A percentile compares a stretch with the other conserved stretches of the same genome.
phyloP scores from a whole-genome alignment of 2,329 filamentous ascomycete genomes.

The Aspergillus brasiliensis region DNA sequence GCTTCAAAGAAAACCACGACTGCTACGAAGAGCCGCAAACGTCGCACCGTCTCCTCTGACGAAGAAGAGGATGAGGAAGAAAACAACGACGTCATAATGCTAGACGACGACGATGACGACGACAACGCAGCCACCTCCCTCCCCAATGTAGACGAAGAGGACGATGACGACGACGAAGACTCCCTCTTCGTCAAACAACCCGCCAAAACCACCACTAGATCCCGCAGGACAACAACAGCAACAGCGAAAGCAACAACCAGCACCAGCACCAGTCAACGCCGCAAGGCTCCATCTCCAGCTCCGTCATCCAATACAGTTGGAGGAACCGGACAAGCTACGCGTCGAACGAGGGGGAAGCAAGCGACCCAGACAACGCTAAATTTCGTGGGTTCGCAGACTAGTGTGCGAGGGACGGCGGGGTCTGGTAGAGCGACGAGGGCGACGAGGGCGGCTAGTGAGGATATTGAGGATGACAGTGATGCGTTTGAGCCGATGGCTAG shows the following conservation, averaged over 20 bases:
- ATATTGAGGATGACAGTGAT: slow-evolving; percentile 48
- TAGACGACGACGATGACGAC: slow-evolving; percentile 37
- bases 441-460: slow-evolving; percentile 42
- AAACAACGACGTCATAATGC: slow-evolving; percentile 43
- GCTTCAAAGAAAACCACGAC: slow-evolving; percentile 27
- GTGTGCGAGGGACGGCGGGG: slow-evolving; percentile 27
- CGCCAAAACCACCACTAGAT: slow-evolving; percentile 17
- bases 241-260: slow-evolving; percentile 23
- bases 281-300: slow-evolving; percentile 34
- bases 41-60: slow-evolving; percentile 33
- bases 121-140: slow-evolving; percentile 32
- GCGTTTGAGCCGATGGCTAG: slow-evolving; percentile 48
- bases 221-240: slow-evolving; percentile 27
- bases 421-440: slow-evolving; percentile 34
- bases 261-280: slow-evolving; percentile 25
- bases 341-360: slow-evolving; percentile 29
- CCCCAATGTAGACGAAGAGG: slow-evolving; percentile 32
- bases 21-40: slow-evolving; percentile 27
- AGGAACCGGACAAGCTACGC: slow-evolving; percentile 25
- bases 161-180: slow-evolving; percentile 28
- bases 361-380: slow-evolving; percentile 44
- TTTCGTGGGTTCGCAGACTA: slow-evolving; percentile 44
- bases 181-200: slow-evolving; percentile 46
- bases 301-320: slow-evolving; percentile 36
- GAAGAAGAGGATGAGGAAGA: slow-evolving; percentile 46